Percentiles rank a stretch among this genome's conserved stretches.
Evolutionary conservation across 73 alveolate species (phyloP).

Genomic region (Breviolum minutum): DNA sequence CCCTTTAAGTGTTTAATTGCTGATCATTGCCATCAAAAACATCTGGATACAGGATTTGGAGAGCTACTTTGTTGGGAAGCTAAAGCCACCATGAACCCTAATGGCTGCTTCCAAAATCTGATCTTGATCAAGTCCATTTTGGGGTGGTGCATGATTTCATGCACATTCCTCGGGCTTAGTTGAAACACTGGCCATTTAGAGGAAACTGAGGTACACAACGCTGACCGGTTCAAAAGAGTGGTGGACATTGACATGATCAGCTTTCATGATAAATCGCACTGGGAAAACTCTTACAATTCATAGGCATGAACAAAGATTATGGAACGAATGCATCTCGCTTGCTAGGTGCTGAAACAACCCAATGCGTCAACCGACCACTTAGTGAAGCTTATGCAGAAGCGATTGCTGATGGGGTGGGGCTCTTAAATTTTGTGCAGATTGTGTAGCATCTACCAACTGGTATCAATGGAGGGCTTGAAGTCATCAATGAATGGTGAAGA

Average conservation of each 20-base stretch:
- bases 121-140: background rate
- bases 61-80: background rate
- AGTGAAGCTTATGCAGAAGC: conserved; percentile 26
- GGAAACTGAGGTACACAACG: background rate
- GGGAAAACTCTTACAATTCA: background rate
- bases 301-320: background rate
- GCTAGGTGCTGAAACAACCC: background rate
- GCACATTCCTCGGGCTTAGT: background rate
- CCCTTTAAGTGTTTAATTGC: no score
- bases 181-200: background rate
- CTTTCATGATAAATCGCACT: no score
- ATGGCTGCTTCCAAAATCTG: background rate
- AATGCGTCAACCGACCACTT: background rate
- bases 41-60: background rate
- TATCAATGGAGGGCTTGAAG: no score
- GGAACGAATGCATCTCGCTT: background rate
- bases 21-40: no score
- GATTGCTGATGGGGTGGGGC: conserved; percentile 7
- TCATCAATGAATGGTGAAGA: no score
- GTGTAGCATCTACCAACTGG: background rate
- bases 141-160: background rate
- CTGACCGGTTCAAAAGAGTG: background rate
- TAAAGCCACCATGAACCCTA: background rate
- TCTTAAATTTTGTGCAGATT: background rate
- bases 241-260: no score